These are phyloP conservation scores for Sporothrix dimorphospora DNA, from an alignment of 2,329 filamentous ascomycete species.

Conservation along the genomic window DNA sequence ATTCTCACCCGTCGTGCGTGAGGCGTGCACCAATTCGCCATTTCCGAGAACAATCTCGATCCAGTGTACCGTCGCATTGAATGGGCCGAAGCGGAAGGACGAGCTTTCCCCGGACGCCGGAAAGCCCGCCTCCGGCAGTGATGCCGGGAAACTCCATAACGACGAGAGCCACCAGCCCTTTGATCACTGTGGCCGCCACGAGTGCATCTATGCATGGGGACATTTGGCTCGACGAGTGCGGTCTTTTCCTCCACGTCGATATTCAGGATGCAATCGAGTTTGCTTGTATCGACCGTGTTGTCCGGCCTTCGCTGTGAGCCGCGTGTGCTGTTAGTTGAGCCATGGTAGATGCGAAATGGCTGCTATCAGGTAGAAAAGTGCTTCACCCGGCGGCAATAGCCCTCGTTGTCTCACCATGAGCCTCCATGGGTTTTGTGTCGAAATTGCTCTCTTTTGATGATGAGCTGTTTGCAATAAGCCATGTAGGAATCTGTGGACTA, in stretches of 20 bases:
- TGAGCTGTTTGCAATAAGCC: no score
- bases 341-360: conserved; percentile 76
- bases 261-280: conserved; percentile 63
- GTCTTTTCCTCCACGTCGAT: conserved; percentile 58
- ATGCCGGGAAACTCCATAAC: conserved; percentile 75
- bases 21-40: conserved; percentile 57
- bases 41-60: conserved; percentile 66
- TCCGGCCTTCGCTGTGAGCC: conserved; percentile 52
- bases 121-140: conserved; percentile 68
- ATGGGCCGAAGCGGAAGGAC: conserved; percentile 67
- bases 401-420: conserved; percentile 48
- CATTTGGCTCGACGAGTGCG: conserved; percentile 68
- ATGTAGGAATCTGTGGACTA: no score
- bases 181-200: conserved; percentile 57
- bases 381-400: conserved; percentile 49
- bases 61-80: conserved; percentile 63
- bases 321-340: conserved; percentile 76
- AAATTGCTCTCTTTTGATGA: no score
- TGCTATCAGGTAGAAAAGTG: conserved; percentile 49
- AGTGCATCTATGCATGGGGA: conserved; percentile 71
- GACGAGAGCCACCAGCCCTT: conserved; percentile 63
- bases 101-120: conserved; percentile 67
- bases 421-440: conserved; percentile 42
- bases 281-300: conserved; percentile 69
- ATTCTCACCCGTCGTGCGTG: conserved; percentile 44